Conservation (phyloP, 805 yeast species). For the Cyberlindnera samutprakarnensis region DNA sequence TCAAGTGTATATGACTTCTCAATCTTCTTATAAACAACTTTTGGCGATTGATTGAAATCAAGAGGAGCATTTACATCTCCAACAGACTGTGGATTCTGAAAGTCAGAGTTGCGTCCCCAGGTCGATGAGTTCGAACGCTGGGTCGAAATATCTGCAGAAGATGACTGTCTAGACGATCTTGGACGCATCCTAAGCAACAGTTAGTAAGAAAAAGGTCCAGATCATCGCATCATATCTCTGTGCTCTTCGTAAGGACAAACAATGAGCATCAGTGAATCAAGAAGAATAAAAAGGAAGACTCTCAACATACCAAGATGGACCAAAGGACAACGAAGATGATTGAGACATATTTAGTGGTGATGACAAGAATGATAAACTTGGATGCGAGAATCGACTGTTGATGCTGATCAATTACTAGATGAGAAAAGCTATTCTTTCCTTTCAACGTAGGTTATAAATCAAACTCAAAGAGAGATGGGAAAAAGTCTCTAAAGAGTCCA, state of each 20-base stretch:
- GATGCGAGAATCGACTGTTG: too few relatives aligned
- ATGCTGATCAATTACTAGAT: too few relatives aligned
- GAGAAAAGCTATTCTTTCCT: too few relatives aligned
- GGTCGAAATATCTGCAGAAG: background rate
- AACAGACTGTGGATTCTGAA: background rate
- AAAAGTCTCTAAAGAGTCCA: too few relatives aligned
- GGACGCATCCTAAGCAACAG: slow-evolving; percentile 25
- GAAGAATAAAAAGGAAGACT: too few relatives aligned
- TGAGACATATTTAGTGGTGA: slow-evolving; percentile 21
- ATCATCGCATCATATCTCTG: too few relatives aligned
- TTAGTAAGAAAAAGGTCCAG: too few relatives aligned
- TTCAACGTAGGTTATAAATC: too few relatives aligned
- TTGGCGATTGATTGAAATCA: background rate
- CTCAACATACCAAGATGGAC: slow-evolving; percentile 10
- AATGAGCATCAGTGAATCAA: too few relatives aligned
- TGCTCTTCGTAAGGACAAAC: too few relatives aligned
- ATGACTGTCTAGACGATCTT: slow-evolving; percentile 13
- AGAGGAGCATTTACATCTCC: background rate
- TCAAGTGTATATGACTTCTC: slow-evolving; percentile 33
- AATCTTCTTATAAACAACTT: slow-evolving; percentile 1
- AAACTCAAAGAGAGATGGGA: too few relatives aligned
- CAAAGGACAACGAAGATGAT: slow-evolving; percentile 18
- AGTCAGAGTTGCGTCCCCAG: background rate
- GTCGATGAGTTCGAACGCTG: background rate
- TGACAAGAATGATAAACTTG: too few relatives aligned